phyloP scores from a whole-genome alignment of 2,329 filamentous ascomycete genomes.

The Daldinia sp. region DNA sequence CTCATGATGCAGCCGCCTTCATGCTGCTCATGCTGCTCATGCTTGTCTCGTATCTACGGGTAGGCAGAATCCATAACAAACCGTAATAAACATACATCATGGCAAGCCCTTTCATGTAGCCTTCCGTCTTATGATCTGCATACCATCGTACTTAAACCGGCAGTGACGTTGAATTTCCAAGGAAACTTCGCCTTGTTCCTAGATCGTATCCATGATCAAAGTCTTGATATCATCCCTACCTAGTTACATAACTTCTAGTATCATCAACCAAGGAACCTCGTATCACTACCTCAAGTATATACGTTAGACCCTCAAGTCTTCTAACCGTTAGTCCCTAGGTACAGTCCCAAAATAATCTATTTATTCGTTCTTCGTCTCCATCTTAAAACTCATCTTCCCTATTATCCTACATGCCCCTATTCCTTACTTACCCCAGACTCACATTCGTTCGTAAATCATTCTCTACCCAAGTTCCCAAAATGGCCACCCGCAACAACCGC shows the following conservation, averaged over 20 bases:
- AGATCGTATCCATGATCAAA: slow-evolving; percentile 12
- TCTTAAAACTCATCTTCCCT: not conserved
- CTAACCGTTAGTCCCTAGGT: not conserved
- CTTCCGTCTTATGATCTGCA: slow-evolving; percentile 6
- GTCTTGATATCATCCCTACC: not conserved
- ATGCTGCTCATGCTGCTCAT: not conserved
- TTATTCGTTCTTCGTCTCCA: not conserved
- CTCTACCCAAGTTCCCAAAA: slow-evolving; percentile 27
- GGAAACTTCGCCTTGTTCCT: slow-evolving; percentile 2
- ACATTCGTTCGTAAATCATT: slow-evolving; percentile 1
- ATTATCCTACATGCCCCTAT: slow-evolving; percentile 13
- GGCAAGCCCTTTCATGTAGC: not conserved
- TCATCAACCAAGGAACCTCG: slow-evolving; percentile 2
- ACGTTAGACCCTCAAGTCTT: slow-evolving; percentile 1
- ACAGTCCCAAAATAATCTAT: not conserved
- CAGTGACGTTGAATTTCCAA: not conserved
- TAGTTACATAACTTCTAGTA: not conserved
- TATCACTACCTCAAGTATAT: not conserved
- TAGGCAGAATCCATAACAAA: slow-evolving; percentile 2
- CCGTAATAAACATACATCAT: too few species aligned
- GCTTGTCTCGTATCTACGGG: slow-evolving; percentile 6
- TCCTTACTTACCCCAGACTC: slow-evolving; percentile 6
- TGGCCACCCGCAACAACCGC: slow-evolving; percentile 35
- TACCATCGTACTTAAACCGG: slow-evolving; percentile 1
- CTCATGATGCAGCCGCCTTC: slow-evolving; percentile 15